A percentile compares a stretch with the other conserved stretches of the same genome.
These are phyloP conservation scores for Sclerotinia borealis DNA, from an alignment of 2,329 filamentous ascomycete species.

Conservation along the genomic window DNA sequence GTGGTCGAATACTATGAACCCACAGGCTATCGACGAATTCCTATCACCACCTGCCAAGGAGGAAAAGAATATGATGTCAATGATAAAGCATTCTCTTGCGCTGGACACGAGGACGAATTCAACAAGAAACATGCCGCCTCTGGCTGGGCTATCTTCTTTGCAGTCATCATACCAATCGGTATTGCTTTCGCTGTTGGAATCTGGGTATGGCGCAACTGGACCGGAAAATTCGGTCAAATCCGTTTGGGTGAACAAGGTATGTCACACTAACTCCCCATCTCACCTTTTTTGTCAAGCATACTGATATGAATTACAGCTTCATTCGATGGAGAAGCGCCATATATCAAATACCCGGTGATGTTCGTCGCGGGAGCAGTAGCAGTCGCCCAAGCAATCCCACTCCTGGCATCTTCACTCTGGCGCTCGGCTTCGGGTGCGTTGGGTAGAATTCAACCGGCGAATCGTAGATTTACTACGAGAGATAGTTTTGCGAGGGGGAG, in stretches of 20 bases:
- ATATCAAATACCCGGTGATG: slow-evolving; percentile 78
- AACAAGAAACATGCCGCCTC: slow-evolving; percentile 65
- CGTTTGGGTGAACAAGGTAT: slow-evolving; percentile 67
- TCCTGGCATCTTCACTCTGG: slow-evolving; percentile 69
- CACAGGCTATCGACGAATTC: slow-evolving; percentile 84
- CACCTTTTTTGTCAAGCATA: neutral
- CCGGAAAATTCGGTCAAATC: slow-evolving; percentile 86
- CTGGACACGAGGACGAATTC: slow-evolving; percentile 77
- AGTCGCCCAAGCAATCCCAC: slow-evolving; percentile 56
- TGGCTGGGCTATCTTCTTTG: slow-evolving; percentile 76
- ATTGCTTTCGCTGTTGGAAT: slow-evolving; percentile 70
- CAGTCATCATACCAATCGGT: slow-evolving; percentile 68
- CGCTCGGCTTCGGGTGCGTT: slow-evolving; percentile 50
- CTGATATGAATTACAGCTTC: slow-evolving; percentile 28
- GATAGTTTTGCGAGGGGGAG: slow-evolving; percentile 82
- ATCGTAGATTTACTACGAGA: slow-evolving; percentile 69
- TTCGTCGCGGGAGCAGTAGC: slow-evolving; percentile 60
- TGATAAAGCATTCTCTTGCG: slow-evolving; percentile 57
- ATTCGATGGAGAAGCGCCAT: slow-evolving; percentile 66
- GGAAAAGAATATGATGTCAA: slow-evolving; percentile 65
- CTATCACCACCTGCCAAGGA: slow-evolving; percentile 77
- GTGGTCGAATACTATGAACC: slow-evolving; percentile 74
- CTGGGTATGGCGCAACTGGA: slow-evolving; percentile 81
- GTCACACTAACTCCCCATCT: slow-evolving; percentile 8
- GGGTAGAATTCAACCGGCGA: slow-evolving; percentile 38